Base-by-base conservation (phyloP, 1,284 basidiomycete species). In the Cutaneotrichosporon arboriforme region DNA sequence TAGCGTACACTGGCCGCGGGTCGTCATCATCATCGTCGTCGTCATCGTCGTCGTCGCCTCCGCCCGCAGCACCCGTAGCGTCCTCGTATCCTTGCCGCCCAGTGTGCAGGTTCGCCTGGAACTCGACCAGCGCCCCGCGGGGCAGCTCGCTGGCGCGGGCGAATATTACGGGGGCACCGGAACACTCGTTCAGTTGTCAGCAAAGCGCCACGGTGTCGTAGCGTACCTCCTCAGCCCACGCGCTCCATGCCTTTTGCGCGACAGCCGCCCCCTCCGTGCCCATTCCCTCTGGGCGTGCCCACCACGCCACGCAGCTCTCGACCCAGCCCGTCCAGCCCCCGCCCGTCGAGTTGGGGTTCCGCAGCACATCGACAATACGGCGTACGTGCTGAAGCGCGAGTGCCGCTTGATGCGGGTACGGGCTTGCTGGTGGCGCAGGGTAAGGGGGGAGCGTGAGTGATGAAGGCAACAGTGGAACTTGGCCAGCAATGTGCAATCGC, bases 401-500 rank as follows among this genome's bases (percentile, higher is more conserved):
- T 1, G 86, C 84, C 1, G 82, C 80, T 15, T 73, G 69, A 35
- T 61, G 63, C 1, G 65, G 57, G 50, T 69, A 70, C 4, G 68
- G 64, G 33, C 64, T 67, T 1, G 37, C 15, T 0, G 55, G 40
- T 1, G 47, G 10, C 3, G 52, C 4, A 0, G 66, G 72, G 1
- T 84, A 81, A 0, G 77, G 75, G 1, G 88, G 87, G 7, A 97
- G 76, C 0, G 79, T 72, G 39, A 97, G 78, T 37, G 78, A 83
- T 35, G 84, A 77, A 0, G 96, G 94, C 21, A 87, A 77, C 23
- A 99, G 79, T 0, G 91, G 90, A 45, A 99, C 97, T 71, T 98
- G 96, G 4, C 96, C 96, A 0, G 96, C 94, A 52, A 98, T 79
- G 64, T 88, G 90, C 9, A 91, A 77, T 3, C 83, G 83, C 49